Evolutionary conservation across 129 eudicot species (phyloP), one percentile per base, ranked within the genome.

Genomic region (Escallonia herrerae): DNA sequence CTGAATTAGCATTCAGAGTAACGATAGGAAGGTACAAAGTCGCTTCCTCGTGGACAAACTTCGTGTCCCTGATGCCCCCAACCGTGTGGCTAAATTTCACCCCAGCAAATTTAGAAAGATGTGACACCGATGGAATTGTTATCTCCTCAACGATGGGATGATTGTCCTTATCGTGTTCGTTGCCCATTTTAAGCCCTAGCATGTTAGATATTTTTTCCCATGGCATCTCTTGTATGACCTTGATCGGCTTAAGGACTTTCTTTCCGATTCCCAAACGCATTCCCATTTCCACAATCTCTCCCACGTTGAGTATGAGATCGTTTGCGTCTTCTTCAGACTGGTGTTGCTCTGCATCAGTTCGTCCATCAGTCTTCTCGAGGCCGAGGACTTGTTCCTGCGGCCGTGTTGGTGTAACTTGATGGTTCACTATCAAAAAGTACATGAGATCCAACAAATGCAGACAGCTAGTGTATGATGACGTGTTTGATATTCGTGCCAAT

Each of bases 11-110:
- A 15, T 82, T 69, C 7, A 86, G 41, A 3, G 64, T 71, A 7
- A 86, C 55, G 22, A 68, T 52, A 0, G 89, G 94, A 8, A 82
- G 80, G 69, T 77, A 69, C 11, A 86, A 71, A 10, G 58, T 46
- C 4, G 57, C 72, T 40, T 66, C 76, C 43, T 72, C 37, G 41
- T 58, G 63, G 8, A 67, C 61, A 43, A 73, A 82, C 37, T 58
- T 72, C 3, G 77, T 58, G 56, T 56, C 75, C 15, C 33, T 64
- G 40, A 82, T 58, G 33, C 77, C 83, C 8, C 66, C 82, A 9
- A 14, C 43, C 1, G 72, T 72, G 15, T 69, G 61, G 6, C n/a
- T 54, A 15, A 82, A 82, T 0, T 68, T 64, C 3, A 82, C 69
- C 40, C 87, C 82, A 8, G 76, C 79, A 11, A 72, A 60, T 62